Conservation (phyloP, 371 early-diverging fungal genomes). For the Mortierella sp. region DNA sequence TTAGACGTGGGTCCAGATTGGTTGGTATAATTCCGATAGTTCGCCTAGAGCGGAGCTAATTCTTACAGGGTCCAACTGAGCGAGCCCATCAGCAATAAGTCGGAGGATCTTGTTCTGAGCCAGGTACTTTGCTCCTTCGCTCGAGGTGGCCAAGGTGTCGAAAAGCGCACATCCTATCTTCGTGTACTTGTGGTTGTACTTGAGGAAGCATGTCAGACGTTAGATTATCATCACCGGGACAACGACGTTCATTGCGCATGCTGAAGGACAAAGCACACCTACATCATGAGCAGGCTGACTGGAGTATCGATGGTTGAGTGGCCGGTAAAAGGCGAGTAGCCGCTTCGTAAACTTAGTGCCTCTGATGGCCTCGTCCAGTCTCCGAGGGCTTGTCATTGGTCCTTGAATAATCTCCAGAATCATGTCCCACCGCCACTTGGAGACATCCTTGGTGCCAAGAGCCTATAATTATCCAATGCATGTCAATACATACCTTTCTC, state of each 20-base stretch:
- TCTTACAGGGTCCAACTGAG: constrained; percentile 78
- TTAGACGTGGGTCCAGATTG: not conserved
- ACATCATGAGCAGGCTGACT: constrained; percentile 64
- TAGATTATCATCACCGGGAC: not conserved
- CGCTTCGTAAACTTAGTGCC: constrained; percentile 84
- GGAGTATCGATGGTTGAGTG: constrained; percentile 81
- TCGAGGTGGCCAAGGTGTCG: constrained; percentile 68
- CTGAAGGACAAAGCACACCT: not conserved
- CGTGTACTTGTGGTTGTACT: constrained; percentile 64
- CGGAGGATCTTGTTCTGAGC: constrained; percentile 75
- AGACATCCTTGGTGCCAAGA: constrained; percentile 78
- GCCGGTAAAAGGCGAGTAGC: constrained; percentile 82
- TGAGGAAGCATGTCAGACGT: not conserved
- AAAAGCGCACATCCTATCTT: constrained; percentile 77
- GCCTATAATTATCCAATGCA: constrained; percentile 56
- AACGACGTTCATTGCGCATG: no score
- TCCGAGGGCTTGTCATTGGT: constrained; percentile 77
- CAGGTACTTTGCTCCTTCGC: constrained; percentile 79
- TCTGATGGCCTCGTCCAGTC: constrained; percentile 85
- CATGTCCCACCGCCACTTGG: constrained; percentile 89
- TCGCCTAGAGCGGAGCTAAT: not conserved
- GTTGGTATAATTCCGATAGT: not conserved
- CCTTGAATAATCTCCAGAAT: constrained; percentile 84
- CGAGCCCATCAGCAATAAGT: constrained; percentile 79
- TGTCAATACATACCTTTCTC: not conserved